These are phyloP conservation scores for Auricularia heimuer DNA, from an alignment of 768 basidiomycete species.

Conservation along the genomic window DNA sequence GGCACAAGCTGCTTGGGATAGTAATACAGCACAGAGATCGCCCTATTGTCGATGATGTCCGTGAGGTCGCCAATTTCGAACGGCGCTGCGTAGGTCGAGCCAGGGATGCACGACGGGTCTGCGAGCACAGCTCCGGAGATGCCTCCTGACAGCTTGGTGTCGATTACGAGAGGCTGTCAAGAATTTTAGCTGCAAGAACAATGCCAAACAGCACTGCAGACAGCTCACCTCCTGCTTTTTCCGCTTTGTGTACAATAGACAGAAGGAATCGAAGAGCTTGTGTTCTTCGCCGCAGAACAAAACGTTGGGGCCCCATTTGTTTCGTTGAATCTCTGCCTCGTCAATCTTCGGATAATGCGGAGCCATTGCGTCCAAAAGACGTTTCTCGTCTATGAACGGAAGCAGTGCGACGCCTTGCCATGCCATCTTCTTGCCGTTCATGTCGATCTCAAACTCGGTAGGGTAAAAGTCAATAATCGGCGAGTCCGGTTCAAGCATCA, in stretches of 20 bases:
- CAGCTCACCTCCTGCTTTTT: constrained; percentile 62
- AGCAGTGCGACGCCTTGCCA: constrained; percentile 98
- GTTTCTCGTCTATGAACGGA: constrained; percentile 85
- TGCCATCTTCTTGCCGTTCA: constrained; percentile 99
- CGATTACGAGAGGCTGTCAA: constrained; percentile 30
- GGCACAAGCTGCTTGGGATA: constrained; percentile 83
- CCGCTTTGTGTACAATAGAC: constrained; percentile 82
- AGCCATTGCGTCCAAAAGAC: constrained; percentile 78
- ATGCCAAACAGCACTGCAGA: neutral
- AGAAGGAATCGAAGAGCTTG: constrained; percentile 78
- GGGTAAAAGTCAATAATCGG: constrained; percentile 98
- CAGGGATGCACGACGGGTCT: constrained; percentile 84
- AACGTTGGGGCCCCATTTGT: constrained; percentile 74
- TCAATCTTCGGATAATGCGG: constrained; percentile 44
- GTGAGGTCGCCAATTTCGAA: constrained; percentile 40
- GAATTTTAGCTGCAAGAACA: neutral
- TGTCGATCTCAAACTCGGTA: constrained; percentile 84
- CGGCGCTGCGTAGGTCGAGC: constrained; percentile 79
- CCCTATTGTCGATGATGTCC: constrained; percentile 80
- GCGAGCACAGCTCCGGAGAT: constrained; percentile 72
- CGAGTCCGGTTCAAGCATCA: constrained; percentile 82
- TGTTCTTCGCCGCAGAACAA: constrained; percentile 81
- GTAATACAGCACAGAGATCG: constrained; percentile 77
- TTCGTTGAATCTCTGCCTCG: constrained; percentile 76
- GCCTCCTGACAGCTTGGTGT: constrained; percentile 60